Evolutionary conservation across 805 yeast genomes (phyloP).

Genomic region (Schwanniomyces pseudopolymorphus): DNA sequence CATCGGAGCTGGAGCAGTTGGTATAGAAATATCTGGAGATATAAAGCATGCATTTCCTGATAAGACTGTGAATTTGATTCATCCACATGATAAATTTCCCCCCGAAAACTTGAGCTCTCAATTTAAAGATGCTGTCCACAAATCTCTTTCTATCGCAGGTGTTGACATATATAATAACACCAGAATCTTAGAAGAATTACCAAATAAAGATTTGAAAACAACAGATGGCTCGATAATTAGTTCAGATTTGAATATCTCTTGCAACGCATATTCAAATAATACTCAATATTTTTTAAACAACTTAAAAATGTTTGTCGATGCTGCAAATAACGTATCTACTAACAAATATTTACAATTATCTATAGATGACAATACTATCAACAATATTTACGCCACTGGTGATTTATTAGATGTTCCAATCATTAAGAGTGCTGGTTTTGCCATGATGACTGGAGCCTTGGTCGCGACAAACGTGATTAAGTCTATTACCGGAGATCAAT

Average conservation of each 20-base stretch:
- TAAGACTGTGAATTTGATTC: constrained; percentile 35
- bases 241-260: constrained; percentile 36
- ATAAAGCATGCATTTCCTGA: constrained; percentile 31
- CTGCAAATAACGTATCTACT: constrained; percentile 28
- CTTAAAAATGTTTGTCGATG: constrained; percentile 24
- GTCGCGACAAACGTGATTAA: constrained; percentile 37
- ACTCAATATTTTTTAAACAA: constrained; percentile 22
- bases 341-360: constrained; percentile 37
- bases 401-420: constrained; percentile 40
- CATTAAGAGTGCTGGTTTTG: constrained; percentile 48
- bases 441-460: constrained; percentile 42
- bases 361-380: constrained; percentile 14
- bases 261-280: constrained; percentile 34
- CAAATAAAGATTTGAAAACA: constrained; percentile 26
- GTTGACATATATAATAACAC: constrained; percentile 29
- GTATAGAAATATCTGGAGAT: constrained; percentile 43
- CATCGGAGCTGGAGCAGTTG: constrained; percentile 47
- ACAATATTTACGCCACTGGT: constrained; percentile 35
- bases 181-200: constrained; percentile 27
- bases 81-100: constrained; percentile 36
- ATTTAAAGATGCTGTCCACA: constrained; percentile 24
- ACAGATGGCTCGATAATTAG: constrained; percentile 24
- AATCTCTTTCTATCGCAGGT: constrained; percentile 27
- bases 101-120: constrained; percentile 35
- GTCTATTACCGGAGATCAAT: constrained; percentile 10